phyloP scores from a whole-genome alignment of 1,284 basidiomycete genomes.

The Cystobasidium sp. region DNA sequence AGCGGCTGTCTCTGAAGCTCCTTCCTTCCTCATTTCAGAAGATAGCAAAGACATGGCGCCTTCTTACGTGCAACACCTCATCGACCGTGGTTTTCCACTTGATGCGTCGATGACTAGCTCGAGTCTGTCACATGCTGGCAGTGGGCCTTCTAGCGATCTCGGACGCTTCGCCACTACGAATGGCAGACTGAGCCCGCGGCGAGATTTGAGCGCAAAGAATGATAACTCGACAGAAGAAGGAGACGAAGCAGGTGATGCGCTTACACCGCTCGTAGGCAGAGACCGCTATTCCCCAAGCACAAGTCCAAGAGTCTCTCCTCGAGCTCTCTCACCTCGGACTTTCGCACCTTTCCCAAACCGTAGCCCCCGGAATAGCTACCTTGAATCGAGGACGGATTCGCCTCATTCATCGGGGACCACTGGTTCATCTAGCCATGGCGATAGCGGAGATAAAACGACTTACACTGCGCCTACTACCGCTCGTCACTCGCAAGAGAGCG shows the following conservation, averaged over 20 bases:
- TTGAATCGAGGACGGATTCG: not conserved
- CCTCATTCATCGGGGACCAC: constrained; percentile 13
- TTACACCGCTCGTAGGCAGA: constrained; percentile 12
- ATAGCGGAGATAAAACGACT: not conserved
- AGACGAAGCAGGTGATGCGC: constrained; percentile 22
- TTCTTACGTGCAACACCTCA: constrained; percentile 23
- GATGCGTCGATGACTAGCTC: constrained; percentile 21
- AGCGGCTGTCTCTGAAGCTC: constrained; percentile 13
- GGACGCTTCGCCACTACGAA: not conserved
- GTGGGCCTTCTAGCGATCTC: not conserved
- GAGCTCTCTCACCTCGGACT: constrained; percentile 13
- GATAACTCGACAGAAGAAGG: not conserved
- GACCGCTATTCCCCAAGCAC: constrained; percentile 24
- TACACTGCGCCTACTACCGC: constrained; percentile 29
- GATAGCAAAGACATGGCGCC: constrained; percentile 19
- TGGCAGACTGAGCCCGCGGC: not conserved
- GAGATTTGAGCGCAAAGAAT: not conserved
- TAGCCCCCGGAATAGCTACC: constrained; percentile 5
- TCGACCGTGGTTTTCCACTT: constrained; percentile 15
- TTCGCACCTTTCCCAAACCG: not conserved
- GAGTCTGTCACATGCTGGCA: not conserved
- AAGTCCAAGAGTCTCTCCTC: not conserved
- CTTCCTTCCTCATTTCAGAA: constrained; percentile 28
- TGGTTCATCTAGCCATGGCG: constrained; percentile 9
- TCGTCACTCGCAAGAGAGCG: constrained; percentile 5